phyloP scores from a whole-genome alignment of 805 yeast genomes.

The Starmera quercuum region DNA sequence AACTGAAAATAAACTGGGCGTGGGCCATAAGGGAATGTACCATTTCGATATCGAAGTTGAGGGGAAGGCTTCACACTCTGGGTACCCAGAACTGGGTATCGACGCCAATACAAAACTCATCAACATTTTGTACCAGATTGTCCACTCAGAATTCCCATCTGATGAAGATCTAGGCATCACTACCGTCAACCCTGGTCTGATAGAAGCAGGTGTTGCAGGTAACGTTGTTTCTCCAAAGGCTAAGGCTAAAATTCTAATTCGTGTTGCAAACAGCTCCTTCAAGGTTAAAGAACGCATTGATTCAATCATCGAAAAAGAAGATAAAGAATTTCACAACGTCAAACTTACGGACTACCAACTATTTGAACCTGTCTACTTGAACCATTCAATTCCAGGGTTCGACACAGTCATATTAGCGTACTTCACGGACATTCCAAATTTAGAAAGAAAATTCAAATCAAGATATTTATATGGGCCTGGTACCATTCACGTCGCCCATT shows the following conservation, averaged over 20 bases:
- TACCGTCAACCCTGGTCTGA: slow-evolving; percentile 52
- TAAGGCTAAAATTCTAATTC: slow-evolving; percentile 37
- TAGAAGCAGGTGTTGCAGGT: slow-evolving; percentile 56
- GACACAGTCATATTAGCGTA: slow-evolving; percentile 43
- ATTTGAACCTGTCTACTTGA: slow-evolving; percentile 29
- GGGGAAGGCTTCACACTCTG: slow-evolving; percentile 61
- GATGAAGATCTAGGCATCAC: slow-evolving; percentile 50
- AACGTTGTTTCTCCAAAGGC: slow-evolving; percentile 61
- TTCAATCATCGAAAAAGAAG: slow-evolving; percentile 25
- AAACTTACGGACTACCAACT: slow-evolving; percentile 16
- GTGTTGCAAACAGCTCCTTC: slow-evolving; percentile 44
- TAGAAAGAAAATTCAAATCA: slow-evolving; percentile 19
- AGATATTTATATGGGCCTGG: slow-evolving; percentile 65
- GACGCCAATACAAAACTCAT: slow-evolving; percentile 53
- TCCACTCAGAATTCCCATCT: slow-evolving; percentile 37
- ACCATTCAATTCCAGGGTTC: slow-evolving; percentile 59
- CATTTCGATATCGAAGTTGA: slow-evolving; percentile 32
- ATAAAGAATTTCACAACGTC: slow-evolving; percentile 16
- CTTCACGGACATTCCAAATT: slow-evolving; percentile 45
- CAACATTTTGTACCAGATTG: slow-evolving; percentile 39
- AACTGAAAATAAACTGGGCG: slow-evolving; percentile 59
- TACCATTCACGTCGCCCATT: slow-evolving; percentile 51
- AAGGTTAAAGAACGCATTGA: slow-evolving; percentile 23
- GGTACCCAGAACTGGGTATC: slow-evolving; percentile 63
- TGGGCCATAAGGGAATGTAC: slow-evolving; percentile 61